Base-by-base conservation (phyloP, 345 rosid species). In the Cardamine occulta region DNA sequence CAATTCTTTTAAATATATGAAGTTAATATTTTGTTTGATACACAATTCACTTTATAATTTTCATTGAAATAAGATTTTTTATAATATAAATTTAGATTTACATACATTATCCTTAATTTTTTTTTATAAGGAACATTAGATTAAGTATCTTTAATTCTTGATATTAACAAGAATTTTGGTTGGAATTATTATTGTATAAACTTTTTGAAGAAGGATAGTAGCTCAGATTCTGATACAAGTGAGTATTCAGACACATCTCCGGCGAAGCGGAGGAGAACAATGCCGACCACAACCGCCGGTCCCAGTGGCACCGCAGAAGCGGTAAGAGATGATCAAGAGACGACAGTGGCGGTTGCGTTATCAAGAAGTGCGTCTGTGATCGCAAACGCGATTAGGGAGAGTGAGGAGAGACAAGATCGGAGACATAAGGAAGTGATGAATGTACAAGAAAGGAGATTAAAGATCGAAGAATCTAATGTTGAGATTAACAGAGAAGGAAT, bases 151-250 rank as follows among this genome's bases (percentile, higher is more conserved):
- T 47, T 34, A 32, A 42, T 42, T 8, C 13, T 15, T 61, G 21
- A 42, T 60, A 68, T 21, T 76, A 63, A 68, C 69, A 49, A 68
- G 42, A 32, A 42, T 26, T 24, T 54, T 51, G 56, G 63, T 62
- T 44, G 1, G 66, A 28, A 37, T 28, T 65, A 64, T 45, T 45
- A 45, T 45, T 64, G 12, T 64, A 8, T 71, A 6, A 71, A 58
- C 2, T 57, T 11, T 8, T 8, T 66, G 80, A 82, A 84, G 88
- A 80, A 78, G 79, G 86, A 69, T 80, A 84, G 74, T 77, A 84
- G 85, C 81, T 86, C 93, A 84, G 91, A 88, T 74, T 89, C 91
- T 75, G 96, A 88, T 80, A 82, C 93, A 23, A 87, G 87, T 80
- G 97, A 86, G 85, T 74, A 88, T 71, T 84, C 91, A 73, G 89